Evolutionary conservation across 2,329 filamentous ascomycete genomes (phyloP).

Genomic region (Fusarium siculi): DNA sequence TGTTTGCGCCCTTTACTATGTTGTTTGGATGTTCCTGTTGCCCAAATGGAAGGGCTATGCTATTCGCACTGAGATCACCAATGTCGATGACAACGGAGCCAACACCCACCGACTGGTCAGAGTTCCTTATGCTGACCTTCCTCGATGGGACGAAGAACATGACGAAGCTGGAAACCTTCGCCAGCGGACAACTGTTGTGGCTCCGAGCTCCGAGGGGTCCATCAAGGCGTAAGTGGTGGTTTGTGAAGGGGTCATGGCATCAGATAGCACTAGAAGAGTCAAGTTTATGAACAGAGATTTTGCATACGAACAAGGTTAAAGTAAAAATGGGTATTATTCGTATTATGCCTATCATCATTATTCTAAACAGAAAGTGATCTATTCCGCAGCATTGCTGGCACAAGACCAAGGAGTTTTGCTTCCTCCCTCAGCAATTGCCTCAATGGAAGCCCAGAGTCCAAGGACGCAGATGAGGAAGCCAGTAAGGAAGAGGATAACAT

Average conservation of each 20-base stretch:
- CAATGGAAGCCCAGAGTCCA: conserved; percentile 54
- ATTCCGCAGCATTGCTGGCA: conserved; percentile 41
- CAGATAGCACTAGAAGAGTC: not conserved
- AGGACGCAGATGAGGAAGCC: conserved; percentile 52
- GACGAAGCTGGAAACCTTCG: conserved; percentile 56
- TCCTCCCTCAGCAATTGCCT: conserved; percentile 48
- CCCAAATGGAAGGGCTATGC: conserved; percentile 64
- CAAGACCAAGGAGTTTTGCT: conserved; percentile 52
- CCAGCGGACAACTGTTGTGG: not conserved
- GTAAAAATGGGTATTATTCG: conserved; percentile 4
- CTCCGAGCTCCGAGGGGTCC: not conserved
- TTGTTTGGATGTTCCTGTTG: conserved; percentile 66
- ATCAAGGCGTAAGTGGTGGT: not conserved
- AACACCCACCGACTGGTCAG: conserved; percentile 62
- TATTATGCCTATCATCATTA: not conserved
- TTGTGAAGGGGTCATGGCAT: too few species aligned
- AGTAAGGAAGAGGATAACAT: conserved; percentile 47
- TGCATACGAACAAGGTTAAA: not conserved
- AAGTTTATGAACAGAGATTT: rapidly evolving
- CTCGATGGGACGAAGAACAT: conserved; percentile 67
- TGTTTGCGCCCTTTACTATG: conserved; percentile 67
- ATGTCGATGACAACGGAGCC: conserved; percentile 53
- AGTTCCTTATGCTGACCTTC: conserved; percentile 61
- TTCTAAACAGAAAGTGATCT: rapidly evolving
- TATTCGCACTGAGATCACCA: conserved; percentile 65